Base-by-base conservation (phyloP, 495 filamentous ascomycete genomes). In the Penicillium steckii region DNA sequence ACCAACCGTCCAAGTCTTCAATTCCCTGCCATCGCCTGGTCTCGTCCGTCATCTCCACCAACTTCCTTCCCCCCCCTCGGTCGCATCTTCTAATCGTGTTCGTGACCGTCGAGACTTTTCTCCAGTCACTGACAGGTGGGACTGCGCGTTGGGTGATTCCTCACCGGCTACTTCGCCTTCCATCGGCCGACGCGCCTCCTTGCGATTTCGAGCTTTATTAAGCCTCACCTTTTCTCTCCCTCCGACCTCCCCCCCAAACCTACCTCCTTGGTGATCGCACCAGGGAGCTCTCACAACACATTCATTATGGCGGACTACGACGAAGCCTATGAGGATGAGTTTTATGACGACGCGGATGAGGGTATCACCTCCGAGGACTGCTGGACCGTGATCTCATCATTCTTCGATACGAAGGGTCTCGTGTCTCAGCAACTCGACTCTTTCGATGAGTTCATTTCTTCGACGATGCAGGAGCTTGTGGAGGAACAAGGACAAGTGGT, bases 381-480 rank as follows among this genome's bases (percentile, higher is more conserved):
- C 73, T 99, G 94, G 94, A 87, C 86, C 40, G 95, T 97, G 62
- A 96, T 99, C 65, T 88, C 87, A 23, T 86, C 95, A 1, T 97
- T 97, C 76, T 97, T 99, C 73, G 90, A 96, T 53, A 76, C 78
- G 40, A 97, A 97, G 73, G 93, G 95, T 60, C 81, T 99, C 18
- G 95, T 97, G 9, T 95, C 95, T 3, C 95, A 97, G 67, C 94
- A 99, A 74, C 81, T 97, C 52, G 92, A 97, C 67, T 99, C 94
- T 2, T 99, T 96, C 76, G 89, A 99, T 74, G 91, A 97, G 64
- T 99, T 99, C 64, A 87, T 93, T 42, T 81, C 83, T 27, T 89
- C 87, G 3, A 96, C 94, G 0, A 92, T 97, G 75, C 90, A 96
- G 57, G 89, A 95, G 54, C 80, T 97, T 47, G 85, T 97, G 22